These are phyloP conservation scores for Colletotrichum endophyticum DNA, from an alignment of 2,329 filamentous ascomycete species.

Conservation along the genomic window DNA sequence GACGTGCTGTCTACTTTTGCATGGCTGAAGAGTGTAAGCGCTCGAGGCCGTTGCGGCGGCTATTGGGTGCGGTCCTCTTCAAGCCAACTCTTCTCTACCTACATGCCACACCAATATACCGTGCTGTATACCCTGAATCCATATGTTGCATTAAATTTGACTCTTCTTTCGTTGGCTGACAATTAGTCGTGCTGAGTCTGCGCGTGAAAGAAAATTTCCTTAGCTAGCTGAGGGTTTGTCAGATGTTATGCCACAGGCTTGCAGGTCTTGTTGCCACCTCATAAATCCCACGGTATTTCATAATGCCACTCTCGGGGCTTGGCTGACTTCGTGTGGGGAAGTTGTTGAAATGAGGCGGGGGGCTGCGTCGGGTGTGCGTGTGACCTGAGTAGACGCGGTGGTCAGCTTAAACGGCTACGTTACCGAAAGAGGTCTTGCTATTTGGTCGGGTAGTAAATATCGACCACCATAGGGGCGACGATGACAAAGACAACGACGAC, in stretches of 20 bases:
- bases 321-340: neutral
- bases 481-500: no score
- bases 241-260: neutral
- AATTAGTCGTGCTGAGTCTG: accelerated
- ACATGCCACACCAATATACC: neutral
- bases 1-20: neutral
- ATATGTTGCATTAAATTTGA: neutral
- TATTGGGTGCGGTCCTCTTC: neutral
- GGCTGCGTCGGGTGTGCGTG: neutral
- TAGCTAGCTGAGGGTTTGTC: neutral
- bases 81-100: neutral
- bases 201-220: neutral
- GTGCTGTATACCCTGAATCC: neutral
- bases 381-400: no score
- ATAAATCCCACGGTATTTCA: neutral
- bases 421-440: neutral
- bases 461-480: no score
- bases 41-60: neutral
- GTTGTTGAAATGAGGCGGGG: neutral
- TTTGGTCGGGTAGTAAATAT: no score
- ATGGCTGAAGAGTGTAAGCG: neutral
- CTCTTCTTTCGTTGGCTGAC: neutral
- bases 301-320: neutral
- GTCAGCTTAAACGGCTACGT: neutral
- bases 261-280: neutral